Conservation (phyloP, 2,329 filamentous ascomycete genomes). For the Alternaria incomplexa region DNA sequence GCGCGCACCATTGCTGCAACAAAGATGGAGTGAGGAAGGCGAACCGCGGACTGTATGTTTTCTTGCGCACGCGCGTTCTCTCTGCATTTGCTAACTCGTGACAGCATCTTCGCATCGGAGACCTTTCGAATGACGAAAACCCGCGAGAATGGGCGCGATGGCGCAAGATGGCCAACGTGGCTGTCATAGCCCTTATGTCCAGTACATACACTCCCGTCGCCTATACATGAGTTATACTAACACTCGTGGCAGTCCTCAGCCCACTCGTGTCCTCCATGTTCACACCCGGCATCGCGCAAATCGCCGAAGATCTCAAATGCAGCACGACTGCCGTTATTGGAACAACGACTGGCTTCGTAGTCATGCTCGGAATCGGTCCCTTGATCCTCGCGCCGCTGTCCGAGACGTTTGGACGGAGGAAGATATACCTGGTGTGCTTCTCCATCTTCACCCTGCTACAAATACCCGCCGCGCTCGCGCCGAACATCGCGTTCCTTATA, state of each 20-base stretch:
- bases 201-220: conserved; percentile 30
- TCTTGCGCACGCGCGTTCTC: background rate
- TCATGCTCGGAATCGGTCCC: conserved; percentile 57
- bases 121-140: conserved; percentile 50
- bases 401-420: conserved; percentile 56
- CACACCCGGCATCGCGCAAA: conserved; percentile 58
- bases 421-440: conserved; percentile 55
- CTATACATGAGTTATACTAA: background rate
- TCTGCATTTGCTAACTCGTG: conserved; percentile 16
- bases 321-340: conserved; percentile 53
- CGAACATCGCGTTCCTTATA: conserved; percentile 55
- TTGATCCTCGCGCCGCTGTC: conserved; percentile 55
- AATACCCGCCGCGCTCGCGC: conserved; percentile 55
- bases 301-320: conserved; percentile 55
- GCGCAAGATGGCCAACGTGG: conserved; percentile 58
- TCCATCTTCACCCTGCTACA: conserved; percentile 54
- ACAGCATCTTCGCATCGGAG: conserved; percentile 28
- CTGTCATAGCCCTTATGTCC: conserved; percentile 59
- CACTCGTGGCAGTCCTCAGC: conserved; percentile 46
- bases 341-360: conserved; percentile 58
- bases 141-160: conserved; percentile 54
- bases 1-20: conserved; percentile 49
- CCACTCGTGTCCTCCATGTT: conserved; percentile 59
- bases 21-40: conserved; percentile 39
- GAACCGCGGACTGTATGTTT: conserved; percentile 38